Conservation (phyloP, 495 filamentous ascomycete genomes). For the Filosporella fistucella region DNA sequence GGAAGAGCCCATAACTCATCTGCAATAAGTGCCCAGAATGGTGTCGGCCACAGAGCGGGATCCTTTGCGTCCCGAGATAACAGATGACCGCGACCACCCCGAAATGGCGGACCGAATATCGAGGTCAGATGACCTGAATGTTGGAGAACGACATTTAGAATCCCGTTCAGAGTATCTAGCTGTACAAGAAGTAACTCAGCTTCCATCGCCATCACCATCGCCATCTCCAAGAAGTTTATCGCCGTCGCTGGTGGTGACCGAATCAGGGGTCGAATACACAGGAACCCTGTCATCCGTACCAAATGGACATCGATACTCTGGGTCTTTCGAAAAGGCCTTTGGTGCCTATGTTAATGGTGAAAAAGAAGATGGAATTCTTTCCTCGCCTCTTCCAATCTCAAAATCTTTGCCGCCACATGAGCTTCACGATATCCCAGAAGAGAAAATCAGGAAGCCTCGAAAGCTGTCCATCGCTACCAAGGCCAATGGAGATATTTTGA, state of each 20-base stretch:
- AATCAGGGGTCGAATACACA: slow-evolving; percentile 1
- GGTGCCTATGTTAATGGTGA: not conserved
- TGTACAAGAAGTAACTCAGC: slow-evolving; percentile 10
- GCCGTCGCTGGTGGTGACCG: slow-evolving; percentile 11
- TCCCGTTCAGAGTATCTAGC: slow-evolving; percentile 1
- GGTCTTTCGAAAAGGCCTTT: slow-evolving; percentile 10
- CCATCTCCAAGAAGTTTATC: slow-evolving; percentile 16
- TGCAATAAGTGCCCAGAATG: too few relatives aligned
- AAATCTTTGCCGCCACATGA: slow-evolving; percentile 18
- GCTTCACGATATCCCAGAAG: slow-evolving; percentile 19
- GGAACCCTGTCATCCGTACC: not conserved
- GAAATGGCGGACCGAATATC: too few relatives aligned
- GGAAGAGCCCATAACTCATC: too few relatives aligned
- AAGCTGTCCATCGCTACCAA: slow-evolving; percentile 12
- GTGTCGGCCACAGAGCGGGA: too few relatives aligned
- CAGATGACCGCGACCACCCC: too few relatives aligned
- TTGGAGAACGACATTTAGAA: too few relatives aligned
- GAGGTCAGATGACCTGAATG: too few relatives aligned
- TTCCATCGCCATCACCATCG: slow-evolving; percentile 18
- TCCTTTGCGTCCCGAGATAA: too few relatives aligned
- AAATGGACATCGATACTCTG: slow-evolving; percentile 9
- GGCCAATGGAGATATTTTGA: slow-evolving; percentile 35
- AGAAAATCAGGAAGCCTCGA: slow-evolving; percentile 18
- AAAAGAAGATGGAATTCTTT: not conserved
- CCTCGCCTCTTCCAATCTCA: slow-evolving; percentile 12